Base-by-base conservation (phyloP, 257 asterid species). In the Fraxinus quadrangulata region DNA sequence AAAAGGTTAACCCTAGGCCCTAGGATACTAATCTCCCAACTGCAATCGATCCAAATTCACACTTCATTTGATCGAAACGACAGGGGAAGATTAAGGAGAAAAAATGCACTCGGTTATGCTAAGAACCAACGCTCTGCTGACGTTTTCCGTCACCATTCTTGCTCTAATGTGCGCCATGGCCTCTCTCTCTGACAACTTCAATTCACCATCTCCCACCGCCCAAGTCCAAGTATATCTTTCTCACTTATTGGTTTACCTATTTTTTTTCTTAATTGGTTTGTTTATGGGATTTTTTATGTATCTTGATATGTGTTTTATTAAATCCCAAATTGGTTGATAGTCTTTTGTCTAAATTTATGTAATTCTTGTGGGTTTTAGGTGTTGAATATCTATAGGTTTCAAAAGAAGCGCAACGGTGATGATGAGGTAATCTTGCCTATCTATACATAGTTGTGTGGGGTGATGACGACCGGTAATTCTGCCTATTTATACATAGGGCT, bases 81-180 rank as follows among this genome's bases (percentile, higher is more conserved):
- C 17, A 4, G 54, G 54, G 19, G 40, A 45, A 45, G 19, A 45
- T 45, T 45, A 45, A 54, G 59, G 6, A 31, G 61, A n/a, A 85
- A 80, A 45, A 45, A 45, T 95, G 99, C 96, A 95, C 70, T 90
- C 98, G 0, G 82, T 85, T 47, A 85, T 87, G 75, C 87, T 87
- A 86, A 86, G 99, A 88, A 96, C 92, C 3, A 93, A 95, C 66
- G 98, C 97, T 47, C 37, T 95, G 86, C 82, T 92, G n/a, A 88
- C 98, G 11, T 89, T 93, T 84, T 81, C 96, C 77, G 76, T 90
- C 82, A 93, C 97, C 51, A 90, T 93, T 74, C 92, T 95, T 74
- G 99, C 99, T 7, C 80, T 93, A 28, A 86, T 92, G 87, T 95
- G 98, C 84, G 97, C 89, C 59, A 86, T 95, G 67, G 94, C 96